A percentile compares a stretch with the other conserved stretches of the same genome.
Evolutionary conservation across 1,284 basidiomycete genomes (phyloP).

Genomic region (Taiwanofungus camphoratus): DNA sequence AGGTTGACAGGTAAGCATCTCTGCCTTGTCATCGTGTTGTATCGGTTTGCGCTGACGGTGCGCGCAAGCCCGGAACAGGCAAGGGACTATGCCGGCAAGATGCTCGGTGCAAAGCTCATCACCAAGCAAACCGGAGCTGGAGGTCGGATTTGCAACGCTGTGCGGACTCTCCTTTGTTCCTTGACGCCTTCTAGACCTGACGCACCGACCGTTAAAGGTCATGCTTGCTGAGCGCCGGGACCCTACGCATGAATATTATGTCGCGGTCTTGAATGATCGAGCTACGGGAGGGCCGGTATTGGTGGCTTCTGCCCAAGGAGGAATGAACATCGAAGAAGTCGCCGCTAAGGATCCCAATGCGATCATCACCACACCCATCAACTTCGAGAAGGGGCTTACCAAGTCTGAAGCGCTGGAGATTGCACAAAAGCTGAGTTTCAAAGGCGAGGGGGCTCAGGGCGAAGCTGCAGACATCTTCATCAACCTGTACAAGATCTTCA

Average conservation of each 20-base stretch:
- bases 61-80: conserved; percentile 78
- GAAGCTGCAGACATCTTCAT: conserved; percentile 93
- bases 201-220: conserved; percentile 46
- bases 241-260: conserved; percentile 97
- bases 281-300: conserved; percentile 86
- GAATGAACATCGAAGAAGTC: conserved; percentile 99
- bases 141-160: conserved; percentile 93
- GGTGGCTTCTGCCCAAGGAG: conserved; percentile 90
- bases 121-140: conserved; percentile 97
- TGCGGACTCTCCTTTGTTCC: conserved; percentile 42
- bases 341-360: conserved; percentile 95
- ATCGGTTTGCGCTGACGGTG: background rate
- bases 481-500: conserved; percentile 96
- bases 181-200: background rate
- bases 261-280: conserved; percentile 96
- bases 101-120: conserved; percentile 95
- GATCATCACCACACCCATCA: conserved; percentile 94
- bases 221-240: conserved; percentile 97
- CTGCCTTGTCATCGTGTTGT: conserved; percentile 6
- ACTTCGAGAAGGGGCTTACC: conserved; percentile 82
- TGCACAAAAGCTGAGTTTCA: conserved; percentile 91
- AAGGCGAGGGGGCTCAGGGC: conserved; percentile 60
- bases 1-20: conserved; percentile 74
- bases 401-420: conserved; percentile 70
- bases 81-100: conserved; percentile 82